Evolutionary conservation across 352 stramenopile genomes (phyloP), one percentile per base, ranked within the genome.

Genomic region (Pythium vanterpoolii): DNA sequence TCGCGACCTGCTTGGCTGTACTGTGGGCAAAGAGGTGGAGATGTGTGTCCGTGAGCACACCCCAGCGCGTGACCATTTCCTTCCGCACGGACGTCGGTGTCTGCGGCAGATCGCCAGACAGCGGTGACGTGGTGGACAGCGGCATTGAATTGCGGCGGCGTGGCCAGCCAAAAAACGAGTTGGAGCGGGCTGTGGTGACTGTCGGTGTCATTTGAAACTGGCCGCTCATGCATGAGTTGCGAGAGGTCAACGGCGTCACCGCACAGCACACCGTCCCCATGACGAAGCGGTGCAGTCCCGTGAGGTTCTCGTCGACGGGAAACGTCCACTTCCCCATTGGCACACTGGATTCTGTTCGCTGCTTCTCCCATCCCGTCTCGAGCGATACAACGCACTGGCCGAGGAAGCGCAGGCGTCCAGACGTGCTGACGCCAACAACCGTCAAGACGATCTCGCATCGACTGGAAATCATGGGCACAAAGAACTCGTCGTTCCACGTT

Each of bases 401-500:
- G 24, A 93, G 65, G 40, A 91, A 91, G 9, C 79, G 76, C 57
- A 78, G 62, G 1, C 70, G 69, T 11, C 76, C 74, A 5, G 69
- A 79, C 8, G 70, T 79, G 4, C 61, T 90, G 16, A 90, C 74
- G 30, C 81, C 84, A 9, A 93, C 71, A 8, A 93, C 63, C 51
- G 84, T 93, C 26, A 86, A 76, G 3, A 93, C 82, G 45, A 93
- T 72, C 46, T 89, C 84, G 49, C 84, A 93, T 46, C 86, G 86
- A 56, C 77, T 89, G 18, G 79, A 90, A n/a, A 93, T 64, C 73
- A 89, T 78, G 2, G 84, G 84, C 39, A 90, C 79, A 50, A 91
- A 90, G 61, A 90, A 90, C 44, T 50, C 71, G 67, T 90, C 80
- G 10, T 66, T 58, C 74, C 81, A 93, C 13, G 60, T 76, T 5